Evolutionary conservation across 2,329 filamentous ascomycete species (phyloP).

Genomic region (Ceratocystis destructans): DNA sequence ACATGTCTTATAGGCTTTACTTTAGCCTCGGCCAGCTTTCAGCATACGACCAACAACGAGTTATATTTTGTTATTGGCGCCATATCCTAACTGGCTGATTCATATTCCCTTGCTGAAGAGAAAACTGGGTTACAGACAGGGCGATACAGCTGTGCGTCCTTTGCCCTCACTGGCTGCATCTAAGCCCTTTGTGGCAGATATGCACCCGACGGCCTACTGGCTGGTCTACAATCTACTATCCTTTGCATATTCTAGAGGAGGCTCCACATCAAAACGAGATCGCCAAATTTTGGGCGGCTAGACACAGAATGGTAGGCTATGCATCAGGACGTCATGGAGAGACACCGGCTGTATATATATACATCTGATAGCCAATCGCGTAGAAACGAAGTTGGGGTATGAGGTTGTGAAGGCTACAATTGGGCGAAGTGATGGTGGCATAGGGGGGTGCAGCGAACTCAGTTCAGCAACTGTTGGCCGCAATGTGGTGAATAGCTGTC

Average conservation of each 20-base stretch:
- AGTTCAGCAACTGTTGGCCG: too few species aligned
- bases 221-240: background rate
- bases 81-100: background rate
- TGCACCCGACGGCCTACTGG: background rate
- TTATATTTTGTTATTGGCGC: background rate
- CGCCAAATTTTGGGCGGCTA: background rate
- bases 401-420: too few species aligned
- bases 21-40: background rate
- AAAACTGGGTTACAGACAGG: background rate
- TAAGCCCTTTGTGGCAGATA: background rate
- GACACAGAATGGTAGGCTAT: background rate
- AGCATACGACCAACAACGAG: background rate
- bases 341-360: background rate
- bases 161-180: background rate
- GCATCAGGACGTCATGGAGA: background rate
- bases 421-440: too few species aligned
- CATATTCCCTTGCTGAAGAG: background rate
- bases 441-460: too few species aligned
- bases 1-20: background rate
- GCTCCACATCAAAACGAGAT: background rate
- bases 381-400: background rate
- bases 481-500: too few species aligned
- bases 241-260: background rate
- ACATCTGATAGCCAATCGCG: background rate
- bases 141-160: background rate